phyloP scores from a whole-genome alignment of 257 asterid species.

The Solanum pennellii region DNA sequence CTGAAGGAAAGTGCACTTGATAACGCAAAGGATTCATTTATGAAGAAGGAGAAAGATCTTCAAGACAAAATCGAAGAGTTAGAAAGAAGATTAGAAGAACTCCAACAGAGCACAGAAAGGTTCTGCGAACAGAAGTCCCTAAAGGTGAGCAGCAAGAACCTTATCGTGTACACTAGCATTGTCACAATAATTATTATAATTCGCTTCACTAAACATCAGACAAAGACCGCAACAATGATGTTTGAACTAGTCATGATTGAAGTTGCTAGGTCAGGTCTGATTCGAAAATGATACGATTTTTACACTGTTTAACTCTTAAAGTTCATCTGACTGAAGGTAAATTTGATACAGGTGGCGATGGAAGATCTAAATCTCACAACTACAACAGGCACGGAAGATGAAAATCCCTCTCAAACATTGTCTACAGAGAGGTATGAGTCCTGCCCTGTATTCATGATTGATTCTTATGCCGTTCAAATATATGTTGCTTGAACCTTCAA shows the following conservation, averaged over 20 bases:
- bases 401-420: neutral
- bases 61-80: slow-evolving; percentile 52
- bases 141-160: slow-evolving; percentile 32
- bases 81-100: slow-evolving; percentile 43
- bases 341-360: neutral
- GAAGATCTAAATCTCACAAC: neutral
- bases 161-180: neutral
- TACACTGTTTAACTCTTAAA: neutral
- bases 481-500: neutral
- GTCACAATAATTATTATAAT: neutral
- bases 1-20: slow-evolving; percentile 64
- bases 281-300: neutral
- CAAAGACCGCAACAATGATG: neutral
- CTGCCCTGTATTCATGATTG: neutral
- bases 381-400: neutral
- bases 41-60: slow-evolving; percentile 66
- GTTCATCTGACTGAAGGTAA: neutral
- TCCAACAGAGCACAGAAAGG: slow-evolving; percentile 23
- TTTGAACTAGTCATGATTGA: neutral
- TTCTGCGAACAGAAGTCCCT: slow-evolving; percentile 19
- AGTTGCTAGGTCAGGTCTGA: neutral
- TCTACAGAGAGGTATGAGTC: neutral
- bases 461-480: neutral
- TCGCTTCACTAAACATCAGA: neutral
- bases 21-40: slow-evolving; percentile 34